phyloP scores from a whole-genome alignment of 345 rosid species.

The Nasturtium officinale region DNA sequence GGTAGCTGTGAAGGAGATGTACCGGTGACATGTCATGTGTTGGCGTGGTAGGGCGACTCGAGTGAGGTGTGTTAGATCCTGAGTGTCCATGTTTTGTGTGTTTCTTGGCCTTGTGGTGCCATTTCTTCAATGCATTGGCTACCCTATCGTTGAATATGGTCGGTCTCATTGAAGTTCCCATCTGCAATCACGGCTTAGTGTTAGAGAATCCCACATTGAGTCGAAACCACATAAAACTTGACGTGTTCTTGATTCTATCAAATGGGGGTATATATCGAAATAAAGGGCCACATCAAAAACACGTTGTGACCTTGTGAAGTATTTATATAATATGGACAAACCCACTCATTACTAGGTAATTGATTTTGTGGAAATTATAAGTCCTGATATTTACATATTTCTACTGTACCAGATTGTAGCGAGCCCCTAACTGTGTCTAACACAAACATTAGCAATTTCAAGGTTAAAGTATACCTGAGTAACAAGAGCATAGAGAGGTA shows the following conservation, averaged over 20 bases:
- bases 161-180: constrained; percentile 92
- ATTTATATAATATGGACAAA: neutral
- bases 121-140: constrained; percentile 71
- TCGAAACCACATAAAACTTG: too few relatives aligned
- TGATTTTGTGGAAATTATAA: neutral
- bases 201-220: neutral
- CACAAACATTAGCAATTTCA: neutral
- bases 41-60: constrained; percentile 76
- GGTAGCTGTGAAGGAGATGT: constrained; percentile 66
- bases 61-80: constrained; percentile 52
- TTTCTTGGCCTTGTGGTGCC: constrained; percentile 79
- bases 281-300: neutral
- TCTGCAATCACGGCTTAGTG: constrained; percentile 48
- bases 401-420: neutral
- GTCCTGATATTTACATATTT: neutral
- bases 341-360: neutral
- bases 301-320: neutral
- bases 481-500: constrained; percentile 95
- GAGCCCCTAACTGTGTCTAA: neutral
- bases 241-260: neutral
- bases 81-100: constrained; percentile 68
- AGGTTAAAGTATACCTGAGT: constrained; percentile 61
- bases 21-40: constrained; percentile 70
- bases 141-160: constrained; percentile 78
- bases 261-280: too few relatives aligned